These are phyloP conservation scores for Hsuehochloa calcarea DNA, from an alignment of 176 grass and related monocot genomes.

Conservation along the genomic window DNA sequence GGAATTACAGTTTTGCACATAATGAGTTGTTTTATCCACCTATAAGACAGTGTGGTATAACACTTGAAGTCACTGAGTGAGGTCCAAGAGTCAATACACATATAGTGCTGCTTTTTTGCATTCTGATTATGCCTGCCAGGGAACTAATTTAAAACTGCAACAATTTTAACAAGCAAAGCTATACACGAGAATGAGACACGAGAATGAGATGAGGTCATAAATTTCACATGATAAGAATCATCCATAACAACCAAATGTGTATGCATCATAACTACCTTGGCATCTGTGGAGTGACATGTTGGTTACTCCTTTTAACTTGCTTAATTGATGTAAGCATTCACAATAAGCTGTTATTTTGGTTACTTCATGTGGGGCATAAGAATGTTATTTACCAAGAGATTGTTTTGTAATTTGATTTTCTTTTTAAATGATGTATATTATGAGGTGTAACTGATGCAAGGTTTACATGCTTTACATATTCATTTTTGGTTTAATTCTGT, in stretches of 20 bases:
- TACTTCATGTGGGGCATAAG: slow-evolving; percentile 4
- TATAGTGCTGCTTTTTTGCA: neutral
- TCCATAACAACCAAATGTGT: slow-evolving; percentile 9
- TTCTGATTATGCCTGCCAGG: neutral
- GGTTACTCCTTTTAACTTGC: neutral
- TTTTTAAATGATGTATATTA: neutral
- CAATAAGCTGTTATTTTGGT: neutral
- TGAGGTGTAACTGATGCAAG: neutral
- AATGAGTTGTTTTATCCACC: neutral
- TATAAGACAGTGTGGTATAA: neutral
- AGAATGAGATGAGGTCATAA: neutral
- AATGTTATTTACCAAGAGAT: neutral
- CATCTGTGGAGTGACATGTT: neutral
- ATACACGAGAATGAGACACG: neutral
- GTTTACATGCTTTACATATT: neutral
- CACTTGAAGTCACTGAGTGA: slow-evolving; percentile 4
- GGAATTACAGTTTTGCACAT: slow-evolving; percentile 3
- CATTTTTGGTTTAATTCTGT: neutral
- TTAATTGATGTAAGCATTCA: slow-evolving; percentile 13
- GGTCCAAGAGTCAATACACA: neutral
- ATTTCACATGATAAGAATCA: neutral
- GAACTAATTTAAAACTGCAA: neutral
- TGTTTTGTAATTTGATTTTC: neutral
- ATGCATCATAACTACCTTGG: slow-evolving; percentile 1
- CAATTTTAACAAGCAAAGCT: neutral